Evolutionary conservation across 2,329 filamentous ascomycete species (phyloP).

Genomic region (Neopestalotiopsis clavispora): DNA sequence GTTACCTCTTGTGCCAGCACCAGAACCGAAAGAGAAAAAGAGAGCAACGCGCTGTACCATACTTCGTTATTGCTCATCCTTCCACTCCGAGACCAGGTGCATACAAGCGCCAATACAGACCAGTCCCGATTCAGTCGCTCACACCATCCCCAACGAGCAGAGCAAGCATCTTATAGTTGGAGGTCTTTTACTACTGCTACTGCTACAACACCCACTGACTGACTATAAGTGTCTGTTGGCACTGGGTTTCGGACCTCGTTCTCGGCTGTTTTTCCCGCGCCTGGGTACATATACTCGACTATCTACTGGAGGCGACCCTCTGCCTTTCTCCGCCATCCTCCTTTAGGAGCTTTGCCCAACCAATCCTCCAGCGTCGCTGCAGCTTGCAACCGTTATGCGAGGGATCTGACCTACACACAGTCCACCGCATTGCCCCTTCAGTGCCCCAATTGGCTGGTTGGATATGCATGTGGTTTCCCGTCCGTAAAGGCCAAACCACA

Average conservation of each 20-base stretch:
- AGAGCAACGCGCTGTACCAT: neutral
- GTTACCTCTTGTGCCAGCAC: conserved; percentile 20
- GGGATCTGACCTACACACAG: conserved; percentile 39
- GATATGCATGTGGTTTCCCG: conserved; percentile 55
- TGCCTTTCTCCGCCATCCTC: conserved; percentile 34
- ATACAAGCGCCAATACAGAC: neutral
- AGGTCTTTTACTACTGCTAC: neutral
- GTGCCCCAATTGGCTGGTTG: conserved; percentile 46
- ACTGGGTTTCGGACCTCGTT: conserved; percentile 31
- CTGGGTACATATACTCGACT: conserved; percentile 25
- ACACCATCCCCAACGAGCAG: neutral
- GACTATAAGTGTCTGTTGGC: conserved; percentile 27
- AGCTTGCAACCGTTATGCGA: conserved; percentile 39
- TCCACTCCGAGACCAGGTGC: conserved; percentile 3
- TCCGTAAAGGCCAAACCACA: conserved; percentile 43
- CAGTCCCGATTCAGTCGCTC: neutral
- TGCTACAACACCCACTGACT: neutral
- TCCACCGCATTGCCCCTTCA: conserved; percentile 38
- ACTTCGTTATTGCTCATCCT: conserved; percentile 24
- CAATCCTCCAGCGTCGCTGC: conserved; percentile 38
- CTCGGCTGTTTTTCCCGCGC: conserved; percentile 32
- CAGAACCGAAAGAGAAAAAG: conserved; percentile 3
- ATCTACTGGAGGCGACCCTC: conserved; percentile 14
- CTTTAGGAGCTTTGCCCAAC: conserved; percentile 36
- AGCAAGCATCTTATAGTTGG: neutral